Evolutionary conservation across 1,139 yeast genomes (phyloP), one percentile per base, ranked within the genome.

Genomic region (Suhomyces terraborum): DNA sequence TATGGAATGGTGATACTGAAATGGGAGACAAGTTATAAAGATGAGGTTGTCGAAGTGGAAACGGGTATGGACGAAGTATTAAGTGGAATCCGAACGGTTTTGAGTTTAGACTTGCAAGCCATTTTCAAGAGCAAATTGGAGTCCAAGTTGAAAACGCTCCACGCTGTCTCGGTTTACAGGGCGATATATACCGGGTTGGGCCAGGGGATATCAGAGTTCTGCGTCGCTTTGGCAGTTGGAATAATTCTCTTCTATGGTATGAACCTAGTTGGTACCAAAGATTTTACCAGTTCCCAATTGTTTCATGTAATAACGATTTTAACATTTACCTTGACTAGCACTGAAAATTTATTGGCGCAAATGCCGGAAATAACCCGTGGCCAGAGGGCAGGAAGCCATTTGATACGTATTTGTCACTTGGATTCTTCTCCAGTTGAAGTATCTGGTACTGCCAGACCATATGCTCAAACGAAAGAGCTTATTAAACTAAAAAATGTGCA

Each of bases 291-390:
- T 4, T 62, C 64, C n/a, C 77, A 76, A 45, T 67, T 87, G 50
- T 68, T 91, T 62, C 78, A 80, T 54, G 87, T 91, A 0, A 75
- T 88, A 36, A 77, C 94, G 1, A 62, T 93, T 47, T 64, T 91
- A 25, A 67, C 88, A 2, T 87, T 93, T 58, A 82, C 96, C 0
- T 68, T 88, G 35, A 72, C 81, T 35, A 78, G 82, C 14, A 79
- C 93, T 12, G 75, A 82, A 2, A 67, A 73, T 14, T 58, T 87
- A 22, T 62, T 88, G 36, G 64, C 74, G 18, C 80, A 82, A 43
- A 65, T 91, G 18, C 96, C 98, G 0, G 87, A 84, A 47, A 75
- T 89, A 9, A 76, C 85, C 16, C 75, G 89, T 46, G 96, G 95
- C 1, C 82, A 82, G 58, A 67, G 89, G 52, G 87, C 86, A 7